Evolutionary conservation across 805 yeast genomes (phyloP).

Genomic region (Saturnispora zaruensis): DNA sequence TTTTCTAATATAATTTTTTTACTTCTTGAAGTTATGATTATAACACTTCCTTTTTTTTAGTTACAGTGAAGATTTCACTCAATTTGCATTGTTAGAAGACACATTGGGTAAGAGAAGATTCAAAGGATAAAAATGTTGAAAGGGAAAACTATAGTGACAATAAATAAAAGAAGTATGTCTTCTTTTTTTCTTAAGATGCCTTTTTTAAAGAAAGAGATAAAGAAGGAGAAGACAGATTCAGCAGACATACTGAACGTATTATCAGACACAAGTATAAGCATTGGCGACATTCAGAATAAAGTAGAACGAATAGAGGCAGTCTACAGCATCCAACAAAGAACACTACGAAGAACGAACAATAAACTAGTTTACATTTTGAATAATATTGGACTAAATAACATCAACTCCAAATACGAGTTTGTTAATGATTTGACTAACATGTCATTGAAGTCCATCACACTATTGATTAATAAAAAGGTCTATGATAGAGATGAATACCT

Average conservation of each 20-base stretch:
- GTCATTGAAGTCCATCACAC: background rate
- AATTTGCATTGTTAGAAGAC: background rate
- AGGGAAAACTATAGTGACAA: background rate
- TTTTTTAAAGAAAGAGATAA: background rate
- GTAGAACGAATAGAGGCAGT: constrained; percentile 4
- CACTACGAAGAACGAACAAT: background rate
- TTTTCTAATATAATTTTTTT: background rate
- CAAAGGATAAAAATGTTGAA: background rate
- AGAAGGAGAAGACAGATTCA: background rate
- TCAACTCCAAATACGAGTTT: constrained; percentile 1
- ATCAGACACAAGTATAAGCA: constrained; percentile 1
- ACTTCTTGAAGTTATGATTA: background rate
- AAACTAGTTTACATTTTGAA: constrained; percentile 3
- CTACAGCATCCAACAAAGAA: background rate
- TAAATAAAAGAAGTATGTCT: background rate
- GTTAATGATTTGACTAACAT: constrained; percentile 3
- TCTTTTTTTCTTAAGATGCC: background rate
- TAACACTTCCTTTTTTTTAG: background rate
- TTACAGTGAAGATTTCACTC: background rate
- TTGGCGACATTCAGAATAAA: constrained; percentile 4
- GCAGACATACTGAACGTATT: background rate
- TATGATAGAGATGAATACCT: constrained; percentile 13
- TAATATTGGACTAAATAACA: constrained; percentile 4
- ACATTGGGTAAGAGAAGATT: too few species aligned
- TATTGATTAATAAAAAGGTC: background rate